phyloP scores from a whole-genome alignment of 1,284 basidiomycete species.

The Tetrapyrgos nigripes region DNA sequence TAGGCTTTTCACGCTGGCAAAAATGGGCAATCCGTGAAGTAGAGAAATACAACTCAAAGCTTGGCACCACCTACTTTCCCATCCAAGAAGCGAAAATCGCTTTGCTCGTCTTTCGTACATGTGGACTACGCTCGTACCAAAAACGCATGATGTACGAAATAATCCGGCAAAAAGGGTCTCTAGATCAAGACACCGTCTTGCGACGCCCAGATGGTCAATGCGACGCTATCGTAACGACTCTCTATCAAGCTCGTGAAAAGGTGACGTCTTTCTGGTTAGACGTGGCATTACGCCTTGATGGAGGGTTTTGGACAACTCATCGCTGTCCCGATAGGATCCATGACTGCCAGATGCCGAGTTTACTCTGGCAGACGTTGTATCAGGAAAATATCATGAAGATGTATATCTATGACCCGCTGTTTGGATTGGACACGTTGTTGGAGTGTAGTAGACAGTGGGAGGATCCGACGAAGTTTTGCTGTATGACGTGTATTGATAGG shows the following conservation, averaged over 20 bases:
- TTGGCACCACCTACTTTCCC: background rate
- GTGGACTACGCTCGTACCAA: background rate
- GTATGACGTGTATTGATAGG: background rate
- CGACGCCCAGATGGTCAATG: background rate
- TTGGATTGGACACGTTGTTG: background rate
- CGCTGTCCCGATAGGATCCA: background rate
- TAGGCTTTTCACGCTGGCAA: background rate
- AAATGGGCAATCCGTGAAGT: background rate
- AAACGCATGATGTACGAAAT: background rate
- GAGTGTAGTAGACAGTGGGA: background rate
- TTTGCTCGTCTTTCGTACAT: background rate
- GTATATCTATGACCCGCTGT: background rate
- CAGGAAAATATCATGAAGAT: background rate
- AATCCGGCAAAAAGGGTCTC: background rate
- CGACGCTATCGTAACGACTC: background rate
- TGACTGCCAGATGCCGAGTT: background rate
- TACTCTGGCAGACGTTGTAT: background rate
- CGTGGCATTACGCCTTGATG: background rate
- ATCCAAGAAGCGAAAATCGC: background rate
- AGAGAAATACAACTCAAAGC: background rate
- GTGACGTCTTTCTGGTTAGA: background rate
- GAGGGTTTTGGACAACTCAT: background rate
- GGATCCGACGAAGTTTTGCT: background rate
- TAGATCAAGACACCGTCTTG: background rate
- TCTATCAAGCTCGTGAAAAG: background rate